phyloP scores from a whole-genome alignment of 2,329 filamentous ascomycete genomes.

The Fusarium chuoi region DNA sequence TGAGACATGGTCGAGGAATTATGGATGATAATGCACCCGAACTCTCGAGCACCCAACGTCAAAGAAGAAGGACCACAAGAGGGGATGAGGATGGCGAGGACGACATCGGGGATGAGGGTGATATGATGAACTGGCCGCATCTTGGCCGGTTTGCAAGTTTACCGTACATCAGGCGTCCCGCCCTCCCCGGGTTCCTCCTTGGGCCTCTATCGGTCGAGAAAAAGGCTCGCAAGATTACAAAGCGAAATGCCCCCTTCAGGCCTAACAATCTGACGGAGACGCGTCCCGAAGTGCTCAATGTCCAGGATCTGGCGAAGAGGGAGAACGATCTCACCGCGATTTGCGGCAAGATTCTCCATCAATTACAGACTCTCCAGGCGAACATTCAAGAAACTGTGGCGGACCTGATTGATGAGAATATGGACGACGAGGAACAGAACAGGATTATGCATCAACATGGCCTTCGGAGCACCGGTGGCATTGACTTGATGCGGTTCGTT shows the following conservation, averaged over 20 bases:
- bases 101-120: conserved; percentile 76
- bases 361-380: conserved; percentile 63
- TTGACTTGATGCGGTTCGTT: conserved; percentile 86
- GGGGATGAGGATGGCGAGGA: conserved; percentile 64
- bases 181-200: conserved; percentile 84
- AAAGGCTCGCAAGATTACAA: conserved; percentile 75
- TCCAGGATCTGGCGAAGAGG: conserved; percentile 79
- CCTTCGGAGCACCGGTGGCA: conserved; percentile 74
- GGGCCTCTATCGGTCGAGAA: conserved; percentile 92
- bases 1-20: conserved; percentile 74
- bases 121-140: conserved; percentile 86
- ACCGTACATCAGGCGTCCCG: conserved; percentile 77
- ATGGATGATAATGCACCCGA: conserved; percentile 62
- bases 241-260: conserved; percentile 76
- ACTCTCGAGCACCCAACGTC: conserved; percentile 61
- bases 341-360: conserved; percentile 77
- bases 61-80: conserved; percentile 50
- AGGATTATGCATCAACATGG: conserved; percentile 72
- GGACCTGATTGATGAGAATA: conserved; percentile 57
- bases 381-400: conserved; percentile 59
- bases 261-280: conserved; percentile 75
- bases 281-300: conserved; percentile 79
- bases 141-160: conserved; percentile 82
- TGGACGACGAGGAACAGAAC: conserved; percentile 57
- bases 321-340: conserved; percentile 82